Base-by-base conservation (phyloP, 202 grass and related monocot species). In the Dendrocalamus latiflorus region DNA sequence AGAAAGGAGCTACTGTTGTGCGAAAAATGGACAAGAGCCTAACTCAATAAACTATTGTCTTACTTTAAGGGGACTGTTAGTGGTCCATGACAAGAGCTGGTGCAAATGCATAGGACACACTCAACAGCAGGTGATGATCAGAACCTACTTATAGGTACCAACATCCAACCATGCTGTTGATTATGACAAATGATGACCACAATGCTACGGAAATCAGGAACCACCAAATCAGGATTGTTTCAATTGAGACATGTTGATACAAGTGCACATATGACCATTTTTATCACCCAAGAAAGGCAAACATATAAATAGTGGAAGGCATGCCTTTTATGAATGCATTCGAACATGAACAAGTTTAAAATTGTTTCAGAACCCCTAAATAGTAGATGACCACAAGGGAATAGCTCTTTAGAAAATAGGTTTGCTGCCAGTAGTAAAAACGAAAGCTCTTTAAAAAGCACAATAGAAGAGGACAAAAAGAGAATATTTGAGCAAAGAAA, bases 61-160 rank as follows among this genome's bases (percentile, higher is more conserved):
- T 79, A 74, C 30, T 78, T 68, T 15, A 61, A 15, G 68, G 17
- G 16, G 28, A 49, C 42, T 73, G 45, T 75, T 33, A 68, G 51
- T 84, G 68, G 43, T 80, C 60, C 68, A 75, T 54, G 61, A 75
- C 43, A 2, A 69, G 81, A 84, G 18, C 20, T 60, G 36, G 43
- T 26, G 24, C 68, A 59, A 54, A 80, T 53, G 53, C 74, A 48
- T 12, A 24, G 12, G 14, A 56, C 14, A 34, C 24, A 70, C 65
- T 15, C 3, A n/a, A 66, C 36, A 83, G 49, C 48, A 68, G 26
- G 20, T 28, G 38, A 18, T n/a, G 16, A 75, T 75, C 48, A 67
- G 42, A 37, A 74, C 16, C 42, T 41, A 50, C 21, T n/a, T 58
- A 77, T 8, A 50, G 28, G 30, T 72, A 39, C 15, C 39, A 65